Evolutionary conservation across 306 rosid genomes (phyloP).

Genomic region (Chamaecrista fasciculata): DNA sequence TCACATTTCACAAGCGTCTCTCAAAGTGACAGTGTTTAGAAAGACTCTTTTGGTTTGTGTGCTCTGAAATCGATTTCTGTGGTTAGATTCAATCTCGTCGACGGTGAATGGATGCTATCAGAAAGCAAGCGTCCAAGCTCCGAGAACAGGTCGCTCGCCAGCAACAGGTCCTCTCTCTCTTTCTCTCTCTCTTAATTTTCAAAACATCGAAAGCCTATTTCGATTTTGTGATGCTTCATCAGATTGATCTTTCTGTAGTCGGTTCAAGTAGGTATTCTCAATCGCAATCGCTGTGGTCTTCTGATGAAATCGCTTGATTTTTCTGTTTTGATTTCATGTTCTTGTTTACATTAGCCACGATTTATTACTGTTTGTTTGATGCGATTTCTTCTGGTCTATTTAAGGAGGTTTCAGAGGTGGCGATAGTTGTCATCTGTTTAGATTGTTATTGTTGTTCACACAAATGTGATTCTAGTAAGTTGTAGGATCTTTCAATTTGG

Average conservation of each 20-base stretch:
- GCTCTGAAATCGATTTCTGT: slow-evolving; percentile 22
- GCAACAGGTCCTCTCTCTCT: slow-evolving; percentile 60
- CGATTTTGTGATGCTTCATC: not conserved
- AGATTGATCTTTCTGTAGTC: slow-evolving; percentile 38
- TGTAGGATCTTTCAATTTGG: slow-evolving; percentile 16
- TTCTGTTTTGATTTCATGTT: not conserved
- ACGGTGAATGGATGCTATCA: slow-evolving; percentile 79
- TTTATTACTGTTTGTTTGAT: not conserved
- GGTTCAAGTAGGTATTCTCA: slow-evolving; percentile 20
- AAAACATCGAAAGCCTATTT: slow-evolving; percentile 12
- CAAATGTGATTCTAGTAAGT: not conserved
- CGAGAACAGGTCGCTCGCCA: slow-evolving; percentile 99
- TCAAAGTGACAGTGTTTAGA: too few species aligned
- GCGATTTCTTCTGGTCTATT: not conserved
- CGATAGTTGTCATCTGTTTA: not conserved
- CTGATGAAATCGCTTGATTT: not conserved
- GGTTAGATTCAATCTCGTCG: slow-evolving; percentile 22
- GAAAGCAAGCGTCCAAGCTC: slow-evolving; percentile 94
- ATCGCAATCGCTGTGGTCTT: not conserved
- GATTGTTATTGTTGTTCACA: not conserved
- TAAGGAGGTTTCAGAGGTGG: not conserved
- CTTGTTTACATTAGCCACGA: not conserved
- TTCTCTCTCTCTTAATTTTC: not conserved
- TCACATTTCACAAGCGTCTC: too few species aligned
- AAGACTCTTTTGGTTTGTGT: too few species aligned